phyloP scores from a whole-genome alignment of 176 grass and related monocot species.

The Oropetium thomaeum region DNA sequence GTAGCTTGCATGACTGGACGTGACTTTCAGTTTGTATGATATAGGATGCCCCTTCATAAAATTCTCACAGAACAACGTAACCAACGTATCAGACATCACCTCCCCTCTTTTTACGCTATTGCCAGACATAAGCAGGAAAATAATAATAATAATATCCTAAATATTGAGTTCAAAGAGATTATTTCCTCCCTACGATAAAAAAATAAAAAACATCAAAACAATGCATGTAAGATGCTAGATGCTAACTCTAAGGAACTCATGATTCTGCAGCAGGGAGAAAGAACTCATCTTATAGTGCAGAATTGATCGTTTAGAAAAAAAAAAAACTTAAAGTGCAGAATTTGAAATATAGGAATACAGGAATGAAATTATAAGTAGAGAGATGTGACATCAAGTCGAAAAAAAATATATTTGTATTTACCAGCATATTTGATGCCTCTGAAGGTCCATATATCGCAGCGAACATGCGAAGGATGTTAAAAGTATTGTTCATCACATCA shows the following conservation, averaged over 20 bases:
- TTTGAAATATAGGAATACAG: constrained; percentile 4
- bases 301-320: no score
- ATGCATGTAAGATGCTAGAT: neutral
- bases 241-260: neutral
- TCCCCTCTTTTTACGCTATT: neutral
- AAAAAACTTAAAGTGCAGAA: neutral
- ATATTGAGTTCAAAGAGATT: neutral
- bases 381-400: neutral
- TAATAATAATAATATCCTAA: neutral
- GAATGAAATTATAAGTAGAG: constrained; percentile 13
- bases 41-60: neutral
- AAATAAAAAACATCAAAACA: constrained; percentile 4
- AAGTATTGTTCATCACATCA: constrained; percentile 78
- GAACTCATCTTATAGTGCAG: no score
- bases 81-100: neutral
- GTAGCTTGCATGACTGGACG: neutral
- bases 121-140: neutral
- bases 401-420: constrained; percentile 33
- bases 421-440: constrained; percentile 77
- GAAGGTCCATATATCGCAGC: constrained; percentile 75
- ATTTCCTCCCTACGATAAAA: neutral
- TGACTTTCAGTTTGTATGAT: neutral
- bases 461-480: constrained; percentile 92
- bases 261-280: constrained; percentile 16
- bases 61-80: neutral